Conservation (phyloP, 805 yeast genomes). For the Sugiyamaella mastotermitis region DNA sequence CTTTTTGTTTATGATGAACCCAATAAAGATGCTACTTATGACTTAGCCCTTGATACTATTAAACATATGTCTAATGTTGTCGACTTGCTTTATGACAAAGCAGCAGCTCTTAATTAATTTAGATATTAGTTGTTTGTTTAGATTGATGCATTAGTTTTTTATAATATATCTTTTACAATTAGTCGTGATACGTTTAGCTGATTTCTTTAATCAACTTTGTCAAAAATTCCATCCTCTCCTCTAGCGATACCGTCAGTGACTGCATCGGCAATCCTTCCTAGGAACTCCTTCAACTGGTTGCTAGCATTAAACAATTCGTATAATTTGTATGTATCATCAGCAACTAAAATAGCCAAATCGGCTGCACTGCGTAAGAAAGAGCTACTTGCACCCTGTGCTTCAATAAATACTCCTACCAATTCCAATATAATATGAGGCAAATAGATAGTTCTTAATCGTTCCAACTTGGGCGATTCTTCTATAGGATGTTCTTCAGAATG, state of each 20-base stretch:
- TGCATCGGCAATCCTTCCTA: slow-evolving; percentile 47
- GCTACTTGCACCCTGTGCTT: slow-evolving; percentile 35
- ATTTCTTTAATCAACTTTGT: slow-evolving; percentile 2
- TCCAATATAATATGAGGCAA: slow-evolving; percentile 69
- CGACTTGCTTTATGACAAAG: slow-evolving; percentile 89
- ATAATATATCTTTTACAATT: neutral
- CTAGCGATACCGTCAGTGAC: slow-evolving; percentile 41
- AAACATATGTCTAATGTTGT: slow-evolving; percentile 84
- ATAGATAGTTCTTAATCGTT: slow-evolving; percentile 58
- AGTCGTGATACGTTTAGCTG: neutral
- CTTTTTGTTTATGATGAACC: slow-evolving; percentile 86
- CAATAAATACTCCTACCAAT: slow-evolving; percentile 49
- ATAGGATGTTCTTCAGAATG: slow-evolving; percentile 1
- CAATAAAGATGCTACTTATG: slow-evolving; percentile 80
- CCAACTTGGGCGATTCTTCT: slow-evolving; percentile 37
- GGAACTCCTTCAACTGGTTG: slow-evolving; percentile 51
- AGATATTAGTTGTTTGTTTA: slow-evolving; percentile 1
- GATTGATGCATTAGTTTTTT: slow-evolving; percentile 3
- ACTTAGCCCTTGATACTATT: slow-evolving; percentile 77
- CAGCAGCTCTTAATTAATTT: slow-evolving; percentile 64
- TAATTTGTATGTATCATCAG: slow-evolving; percentile 57
- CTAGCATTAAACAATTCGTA: slow-evolving; percentile 55
- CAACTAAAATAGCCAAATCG: slow-evolving; percentile 54
- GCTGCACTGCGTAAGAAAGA: slow-evolving; percentile 52
- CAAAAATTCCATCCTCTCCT: slow-evolving; percentile 43